phyloP scores from a whole-genome alignment of 352 stramenopile species.

The Detonula confervacea region DNA sequence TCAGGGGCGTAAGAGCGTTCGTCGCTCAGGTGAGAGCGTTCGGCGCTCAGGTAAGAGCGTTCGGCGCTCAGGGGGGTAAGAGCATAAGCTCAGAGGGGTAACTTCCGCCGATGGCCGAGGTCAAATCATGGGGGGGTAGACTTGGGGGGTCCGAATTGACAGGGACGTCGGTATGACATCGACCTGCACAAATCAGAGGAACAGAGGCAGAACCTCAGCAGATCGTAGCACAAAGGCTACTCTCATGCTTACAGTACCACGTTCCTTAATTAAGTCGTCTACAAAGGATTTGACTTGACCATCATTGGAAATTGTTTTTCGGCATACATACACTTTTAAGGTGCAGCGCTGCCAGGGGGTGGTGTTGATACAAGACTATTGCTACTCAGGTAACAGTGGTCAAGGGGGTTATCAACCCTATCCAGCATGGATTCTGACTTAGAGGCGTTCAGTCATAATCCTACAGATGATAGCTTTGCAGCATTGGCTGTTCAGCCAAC shows the following conservation, averaged over 20 bases:
- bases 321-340: constrained; percentile 50
- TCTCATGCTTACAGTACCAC: constrained; percentile 90
- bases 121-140: neutral
- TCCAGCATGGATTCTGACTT: constrained; percentile 92
- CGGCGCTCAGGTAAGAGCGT: no score
- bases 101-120: neutral
- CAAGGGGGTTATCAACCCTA: constrained; percentile 87
- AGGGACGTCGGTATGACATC: constrained; percentile 25
- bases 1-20: no score
- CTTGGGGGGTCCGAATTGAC: constrained; percentile 35
- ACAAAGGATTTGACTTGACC: constrained; percentile 88
- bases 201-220: constrained; percentile 89
- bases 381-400: constrained; percentile 85
- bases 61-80: neutral
- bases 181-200: constrained; percentile 80
- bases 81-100: no score
- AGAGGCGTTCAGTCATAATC: constrained; percentile 92
- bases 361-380: constrained; percentile 83
- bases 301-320: constrained; percentile 86
- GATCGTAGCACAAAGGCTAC: constrained; percentile 91
- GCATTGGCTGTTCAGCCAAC: constrained; percentile 91
- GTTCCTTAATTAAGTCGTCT: constrained; percentile 90
- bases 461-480: constrained; percentile 90
- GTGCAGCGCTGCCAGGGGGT: constrained; percentile 53
- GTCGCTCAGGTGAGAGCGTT: no score